These are phyloP conservation scores for Lasiosphaeris hirsuta DNA, from an alignment of 495 filamentous ascomycete species.

Conservation along the genomic window DNA sequence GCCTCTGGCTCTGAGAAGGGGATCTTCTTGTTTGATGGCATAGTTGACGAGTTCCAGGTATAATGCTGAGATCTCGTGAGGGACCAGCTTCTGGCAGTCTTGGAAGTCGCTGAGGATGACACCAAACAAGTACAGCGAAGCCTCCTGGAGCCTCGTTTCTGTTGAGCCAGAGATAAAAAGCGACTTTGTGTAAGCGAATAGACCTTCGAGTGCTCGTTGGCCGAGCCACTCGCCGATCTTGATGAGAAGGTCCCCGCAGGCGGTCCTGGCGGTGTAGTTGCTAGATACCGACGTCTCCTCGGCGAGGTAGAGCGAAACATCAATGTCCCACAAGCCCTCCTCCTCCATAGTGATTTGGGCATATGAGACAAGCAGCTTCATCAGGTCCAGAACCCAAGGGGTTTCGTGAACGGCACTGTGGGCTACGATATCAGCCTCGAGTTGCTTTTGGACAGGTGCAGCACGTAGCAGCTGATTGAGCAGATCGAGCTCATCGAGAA, in stretches of 20 bases:
- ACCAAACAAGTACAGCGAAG: slow-evolving; percentile 78
- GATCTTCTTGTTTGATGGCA: slow-evolving; percentile 61
- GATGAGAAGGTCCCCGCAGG: slow-evolving; percentile 84
- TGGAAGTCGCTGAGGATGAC: slow-evolving; percentile 74
- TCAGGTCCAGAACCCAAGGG: slow-evolving; percentile 76
- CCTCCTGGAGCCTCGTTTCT: slow-evolving; percentile 67
- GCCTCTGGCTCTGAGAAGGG: slow-evolving; percentile 76
- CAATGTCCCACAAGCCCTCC: slow-evolving; percentile 91
- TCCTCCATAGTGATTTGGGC: slow-evolving; percentile 93
- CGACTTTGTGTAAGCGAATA: slow-evolving; percentile 67
- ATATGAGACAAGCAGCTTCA: slow-evolving; percentile 77
- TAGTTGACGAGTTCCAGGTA: slow-evolving; percentile 77
- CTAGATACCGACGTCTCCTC: slow-evolving; percentile 95
- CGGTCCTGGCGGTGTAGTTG: slow-evolving; percentile 91
- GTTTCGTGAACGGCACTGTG: slow-evolving; percentile 55
- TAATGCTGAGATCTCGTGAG: slow-evolving; percentile 60
- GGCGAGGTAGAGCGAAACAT: slow-evolving; percentile 89
- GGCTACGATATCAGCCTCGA: slow-evolving; percentile 64
- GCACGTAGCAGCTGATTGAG: slow-evolving; percentile 83
- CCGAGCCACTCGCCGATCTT: slow-evolving; percentile 91
- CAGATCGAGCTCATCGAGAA: slow-evolving; percentile 91
- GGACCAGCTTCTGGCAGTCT: slow-evolving; percentile 65
- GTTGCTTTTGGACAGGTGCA: slow-evolving; percentile 77
- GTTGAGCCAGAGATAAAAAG: slow-evolving; percentile 52
- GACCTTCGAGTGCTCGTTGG: slow-evolving; percentile 63